Evolutionary conservation across 306 rosid species (phyloP).

Genomic region (Arachis hypogaea): DNA sequence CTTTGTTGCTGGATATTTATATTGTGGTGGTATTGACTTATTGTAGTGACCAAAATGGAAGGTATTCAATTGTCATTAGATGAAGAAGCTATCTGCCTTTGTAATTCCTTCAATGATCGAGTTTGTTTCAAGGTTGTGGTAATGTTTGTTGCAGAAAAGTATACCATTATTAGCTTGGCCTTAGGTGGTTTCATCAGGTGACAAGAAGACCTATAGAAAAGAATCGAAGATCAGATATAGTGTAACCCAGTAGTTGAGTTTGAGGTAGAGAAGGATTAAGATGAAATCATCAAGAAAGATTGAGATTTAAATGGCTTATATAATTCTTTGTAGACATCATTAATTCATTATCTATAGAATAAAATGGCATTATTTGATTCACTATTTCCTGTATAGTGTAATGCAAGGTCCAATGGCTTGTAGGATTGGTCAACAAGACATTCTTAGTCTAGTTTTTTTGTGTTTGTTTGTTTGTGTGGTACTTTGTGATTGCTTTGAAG

Average conservation of each 20-base stretch:
- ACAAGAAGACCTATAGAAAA: neutral
- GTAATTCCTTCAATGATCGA: neutral
- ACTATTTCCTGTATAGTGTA: conserved; percentile 8
- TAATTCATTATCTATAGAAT: no score
- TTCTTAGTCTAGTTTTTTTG: conserved; percentile 2
- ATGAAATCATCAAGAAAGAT: neutral
- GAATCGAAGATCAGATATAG: neutral
- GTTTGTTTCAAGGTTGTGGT: neutral
- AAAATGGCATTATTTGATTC: neutral
- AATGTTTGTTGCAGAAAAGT: neutral
- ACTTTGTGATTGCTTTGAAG: conserved; percentile 17
- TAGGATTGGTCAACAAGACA: conserved; percentile 16
- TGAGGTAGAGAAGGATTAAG: neutral
- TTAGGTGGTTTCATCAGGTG: neutral
- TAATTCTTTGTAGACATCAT: neutral
- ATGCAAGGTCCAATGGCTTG: conserved; percentile 15
- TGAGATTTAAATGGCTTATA: neutral
- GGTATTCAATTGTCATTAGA: neutral
- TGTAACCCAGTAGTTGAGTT: neutral
- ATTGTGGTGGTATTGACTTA: neutral
- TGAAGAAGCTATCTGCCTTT: neutral
- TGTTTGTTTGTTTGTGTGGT: neutral
- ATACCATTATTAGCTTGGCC: neutral
- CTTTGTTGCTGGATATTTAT: neutral
- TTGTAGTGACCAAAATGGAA: conserved; percentile 7